These are phyloP conservation scores for Pichiaceae sp. DNA, from an alignment of 1,139 yeast species.

Conservation along the genomic window DNA sequence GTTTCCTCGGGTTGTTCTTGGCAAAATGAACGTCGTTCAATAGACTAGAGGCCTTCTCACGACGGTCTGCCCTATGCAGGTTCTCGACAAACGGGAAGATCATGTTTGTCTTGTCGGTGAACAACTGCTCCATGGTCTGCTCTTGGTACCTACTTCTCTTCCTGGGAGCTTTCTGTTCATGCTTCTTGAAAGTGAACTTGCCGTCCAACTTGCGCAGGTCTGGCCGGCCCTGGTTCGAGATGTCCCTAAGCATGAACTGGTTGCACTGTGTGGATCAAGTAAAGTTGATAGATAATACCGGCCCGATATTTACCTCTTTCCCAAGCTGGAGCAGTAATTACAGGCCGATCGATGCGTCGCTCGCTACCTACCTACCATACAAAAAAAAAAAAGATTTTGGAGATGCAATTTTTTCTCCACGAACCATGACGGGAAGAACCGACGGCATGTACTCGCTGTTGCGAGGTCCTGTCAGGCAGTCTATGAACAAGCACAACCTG, in stretches of 20 bases:
- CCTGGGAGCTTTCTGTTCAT: conserved; percentile 1
- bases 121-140: conserved; percentile 5
- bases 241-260: conserved; percentile 14
- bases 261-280: too few species aligned
- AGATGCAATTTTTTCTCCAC: not conserved
- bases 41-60: conserved; percentile 13
- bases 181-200: not conserved
- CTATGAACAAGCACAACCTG: conserved; percentile 87
- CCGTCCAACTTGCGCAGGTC: not conserved
- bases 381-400: too few species aligned
- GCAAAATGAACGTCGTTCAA: conserved; percentile 8
- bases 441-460: conserved; percentile 21
- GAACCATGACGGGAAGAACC: conserved; percentile 12
- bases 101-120: conserved; percentile 5
- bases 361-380: too few species aligned
- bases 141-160: too few species aligned
- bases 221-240: conserved; percentile 8
- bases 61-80: conserved; percentile 3
- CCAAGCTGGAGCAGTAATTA: too few species aligned
- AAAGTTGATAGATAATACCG: too few species aligned
- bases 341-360: too few species aligned
- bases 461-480: conserved; percentile 59
- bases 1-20: too few species aligned
- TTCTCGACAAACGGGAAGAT: conserved; percentile 16
- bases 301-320: too few species aligned